Percentiles rank a stretch among this genome's conserved stretches.
Conservation (phyloP, 805 yeast genomes). For the Monosporozyma unispora region DNA sequence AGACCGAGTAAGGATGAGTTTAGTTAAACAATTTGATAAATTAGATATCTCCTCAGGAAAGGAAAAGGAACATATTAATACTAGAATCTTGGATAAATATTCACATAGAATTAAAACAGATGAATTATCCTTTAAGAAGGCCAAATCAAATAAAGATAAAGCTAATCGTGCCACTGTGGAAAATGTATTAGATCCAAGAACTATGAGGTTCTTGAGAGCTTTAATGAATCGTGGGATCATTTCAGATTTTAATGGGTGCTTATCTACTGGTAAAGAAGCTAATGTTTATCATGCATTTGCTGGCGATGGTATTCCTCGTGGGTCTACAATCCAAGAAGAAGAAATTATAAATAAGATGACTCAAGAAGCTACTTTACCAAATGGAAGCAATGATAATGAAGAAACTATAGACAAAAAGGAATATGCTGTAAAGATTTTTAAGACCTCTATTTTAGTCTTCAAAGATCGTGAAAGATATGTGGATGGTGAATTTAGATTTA, state of each 20-base stretch:
- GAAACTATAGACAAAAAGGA: conserved; percentile 33
- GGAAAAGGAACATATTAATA: conserved; percentile 33
- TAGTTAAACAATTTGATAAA: conserved; percentile 18
- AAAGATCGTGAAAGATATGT: conserved; percentile 95
- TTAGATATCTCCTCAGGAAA: conserved; percentile 9
- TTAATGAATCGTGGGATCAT: conserved; percentile 77
- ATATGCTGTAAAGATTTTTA: conserved; percentile 86
- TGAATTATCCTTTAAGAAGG: conserved; percentile 44
- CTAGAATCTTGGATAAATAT: conserved; percentile 48
- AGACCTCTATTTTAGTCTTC: conserved; percentile 93
- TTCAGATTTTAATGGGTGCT: conserved; percentile 82
- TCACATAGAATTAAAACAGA: conserved; percentile 59
- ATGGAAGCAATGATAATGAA: not conserved
- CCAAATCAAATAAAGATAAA: conserved; percentile 63
- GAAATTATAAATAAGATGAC: conserved; percentile 2
- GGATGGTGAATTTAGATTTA: conserved; percentile 88
- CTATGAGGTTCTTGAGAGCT: conserved; percentile 72
- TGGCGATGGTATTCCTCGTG: conserved; percentile 10
- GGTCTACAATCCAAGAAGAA: not conserved
- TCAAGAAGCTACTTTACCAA: not conserved
- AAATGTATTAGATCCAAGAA: conserved; percentile 92
- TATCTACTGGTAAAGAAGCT: conserved; percentile 98
- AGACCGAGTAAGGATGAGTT: not conserved
- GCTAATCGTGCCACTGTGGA: conserved; percentile 95
- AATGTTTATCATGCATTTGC: conserved; percentile 79